A percentile compares a stretch with the other conserved stretches of the same genome.
These are phyloP conservation scores for Geotrichum carabidarum DNA, from an alignment of 1,139 yeast genomes.

Conservation along the genomic window DNA sequence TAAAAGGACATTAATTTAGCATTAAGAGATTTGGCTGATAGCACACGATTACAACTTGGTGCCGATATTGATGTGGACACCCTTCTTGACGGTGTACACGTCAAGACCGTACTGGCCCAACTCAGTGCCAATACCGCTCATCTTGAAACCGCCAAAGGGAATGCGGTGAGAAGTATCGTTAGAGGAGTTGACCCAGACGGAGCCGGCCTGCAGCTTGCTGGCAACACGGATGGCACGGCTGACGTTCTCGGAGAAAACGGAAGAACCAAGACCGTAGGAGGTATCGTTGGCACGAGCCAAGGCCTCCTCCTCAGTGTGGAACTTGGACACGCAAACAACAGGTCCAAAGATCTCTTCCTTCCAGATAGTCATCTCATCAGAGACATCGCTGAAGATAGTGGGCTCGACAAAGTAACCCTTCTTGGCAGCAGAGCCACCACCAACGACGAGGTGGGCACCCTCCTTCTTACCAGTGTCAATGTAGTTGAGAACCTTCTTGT, in stretches of 20 bases:
- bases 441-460: conserved; percentile 59
- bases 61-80: conserved; percentile 53
- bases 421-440: conserved; percentile 45
- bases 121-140: conserved; percentile 85
- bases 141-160: conserved; percentile 81
- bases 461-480: conserved; percentile 67
- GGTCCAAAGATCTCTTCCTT: conserved; percentile 83
- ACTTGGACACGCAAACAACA: conserved; percentile 68
- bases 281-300: conserved; percentile 73
- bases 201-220: conserved; percentile 64
- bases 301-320: conserved; percentile 66
- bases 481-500: conserved; percentile 60
- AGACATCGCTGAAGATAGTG: conserved; percentile 62
- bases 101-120: conserved; percentile 77
- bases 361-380: conserved; percentile 57
- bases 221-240: conserved; percentile 56
- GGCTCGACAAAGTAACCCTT: conserved; percentile 64
- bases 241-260: conserved; percentile 63
- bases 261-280: conserved; percentile 77
- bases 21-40: background rate
- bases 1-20: no score
- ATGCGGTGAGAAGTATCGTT: conserved; percentile 70
- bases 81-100: conserved; percentile 73
- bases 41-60: conserved; percentile 21
- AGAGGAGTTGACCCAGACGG: conserved; percentile 77